Base-by-base conservation (phyloP, 768 basidiomycete species). In the Lanmaoa pseudosensibilis region DNA sequence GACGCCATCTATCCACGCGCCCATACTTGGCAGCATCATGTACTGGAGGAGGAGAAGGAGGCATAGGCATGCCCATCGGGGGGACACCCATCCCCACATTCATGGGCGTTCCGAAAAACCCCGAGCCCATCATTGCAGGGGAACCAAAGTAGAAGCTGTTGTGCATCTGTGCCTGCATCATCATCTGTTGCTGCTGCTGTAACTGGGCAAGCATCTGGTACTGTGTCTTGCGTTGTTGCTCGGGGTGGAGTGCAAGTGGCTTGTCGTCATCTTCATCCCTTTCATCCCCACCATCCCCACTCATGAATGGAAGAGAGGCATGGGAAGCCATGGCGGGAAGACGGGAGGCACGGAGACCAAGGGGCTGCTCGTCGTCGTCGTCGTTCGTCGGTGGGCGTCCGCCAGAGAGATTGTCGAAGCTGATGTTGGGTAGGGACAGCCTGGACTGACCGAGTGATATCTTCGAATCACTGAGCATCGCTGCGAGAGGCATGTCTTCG, bases 1-100 rank as follows among this genome's bases (percentile, higher is more conserved):
- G 84, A 60, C 91, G 83, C 91, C 91, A 93, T 57, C 82, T 81
- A 69, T 93, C 91, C 27, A 93, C 90, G 4, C 82, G 77, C 10
- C 80, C 82, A 59, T 80, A 87, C 67, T 91, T 92, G 36, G 75
- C 78, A 38, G 81, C 74, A 55, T 92, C 90, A 23, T 80, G 81
- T 39, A 78, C 66, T 10, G 84, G 85, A 15, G 87, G 86, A 25
- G 87, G 86, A 2, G 86, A 84, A 34, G 80, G 73, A 33, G 73
- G 68, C 18, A 74, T 63, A 15, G 74, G 68, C 1, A 70, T 46
- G 13, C 76, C 72, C 64, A 83, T 71, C 48, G 80, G 73, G n/a
- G 73, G 78, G 59, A 78, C 77, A 68, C 81, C 75, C 69, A 82
- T 64, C 2, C 53, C 58, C 56, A 80, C 74, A 69, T 81, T 75